These are phyloP conservation scores for Calocybe cyanea DNA, from an alignment of 768 basidiomycete genomes.

Conservation along the genomic window DNA sequence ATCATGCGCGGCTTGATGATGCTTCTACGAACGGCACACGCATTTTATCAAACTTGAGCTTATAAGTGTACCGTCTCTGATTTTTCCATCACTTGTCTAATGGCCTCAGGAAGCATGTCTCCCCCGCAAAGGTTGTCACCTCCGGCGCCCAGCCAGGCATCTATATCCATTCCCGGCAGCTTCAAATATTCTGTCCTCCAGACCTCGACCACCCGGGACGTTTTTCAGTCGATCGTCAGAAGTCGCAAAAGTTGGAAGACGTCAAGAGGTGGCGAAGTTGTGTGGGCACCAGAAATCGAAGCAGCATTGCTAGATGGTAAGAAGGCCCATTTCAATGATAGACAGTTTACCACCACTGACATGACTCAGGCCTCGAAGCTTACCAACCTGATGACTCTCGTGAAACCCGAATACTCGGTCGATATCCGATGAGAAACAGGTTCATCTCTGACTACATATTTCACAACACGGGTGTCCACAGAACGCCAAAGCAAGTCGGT, in stretches of 20 bases:
- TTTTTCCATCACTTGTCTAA: slow-evolving; percentile 12
- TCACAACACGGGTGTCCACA: slow-evolving; percentile 57
- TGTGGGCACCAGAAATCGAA: slow-evolving; percentile 76
- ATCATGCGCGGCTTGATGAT: slow-evolving; percentile 22
- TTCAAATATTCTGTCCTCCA: slow-evolving; percentile 13
- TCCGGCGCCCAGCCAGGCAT: not conserved
- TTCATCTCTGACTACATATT: slow-evolving; percentile 76
- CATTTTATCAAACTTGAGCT: slow-evolving; percentile 22
- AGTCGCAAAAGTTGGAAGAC: slow-evolving; percentile 73
- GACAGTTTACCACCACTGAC: not conserved
- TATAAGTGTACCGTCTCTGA: slow-evolving; percentile 25
- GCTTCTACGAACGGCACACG: slow-evolving; percentile 21
- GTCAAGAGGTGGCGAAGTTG: slow-evolving; percentile 61
- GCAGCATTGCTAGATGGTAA: slow-evolving; percentile 69
- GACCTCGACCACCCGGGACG: slow-evolving; percentile 41
- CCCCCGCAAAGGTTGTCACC: slow-evolving; percentile 5
- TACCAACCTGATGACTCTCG: slow-evolving; percentile 67
- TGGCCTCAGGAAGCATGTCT: slow-evolving; percentile 15
- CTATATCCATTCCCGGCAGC: no score
- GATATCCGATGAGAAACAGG: slow-evolving; percentile 48
- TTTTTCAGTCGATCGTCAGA: slow-evolving; percentile 59
- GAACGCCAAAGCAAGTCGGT: slow-evolving; percentile 74
- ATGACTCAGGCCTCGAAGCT: slow-evolving; percentile 51
- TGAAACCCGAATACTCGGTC: slow-evolving; percentile 61
- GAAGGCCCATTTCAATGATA: slow-evolving; percentile 7